phyloP scores from a whole-genome alignment of 31 red algal species.

The Odonthalia washingtoniensis region DNA sequence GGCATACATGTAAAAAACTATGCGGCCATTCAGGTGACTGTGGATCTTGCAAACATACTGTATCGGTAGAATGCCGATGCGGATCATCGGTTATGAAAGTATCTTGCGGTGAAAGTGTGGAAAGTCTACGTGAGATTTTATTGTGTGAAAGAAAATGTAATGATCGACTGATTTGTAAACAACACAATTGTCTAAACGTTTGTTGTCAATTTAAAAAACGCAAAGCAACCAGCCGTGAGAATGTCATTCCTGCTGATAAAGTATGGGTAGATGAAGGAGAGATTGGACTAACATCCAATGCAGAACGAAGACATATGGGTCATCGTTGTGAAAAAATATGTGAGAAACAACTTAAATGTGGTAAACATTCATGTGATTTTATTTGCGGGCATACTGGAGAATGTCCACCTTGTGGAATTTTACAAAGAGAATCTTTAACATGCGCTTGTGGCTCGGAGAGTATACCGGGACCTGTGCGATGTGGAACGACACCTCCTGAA shows the following conservation, averaged over 20 bases:
- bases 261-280: slow-evolving; percentile 19
- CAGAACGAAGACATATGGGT: slow-evolving; percentile 47
- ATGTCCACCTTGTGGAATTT: slow-evolving; percentile 80
- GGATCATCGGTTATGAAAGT: slow-evolving; percentile 51
- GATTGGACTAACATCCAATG: slow-evolving; percentile 12
- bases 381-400: slow-evolving; percentile 70
- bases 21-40: slow-evolving; percentile 78
- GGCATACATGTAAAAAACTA: slow-evolving; percentile 56
- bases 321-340: slow-evolving; percentile 62
- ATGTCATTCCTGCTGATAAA: slow-evolving; percentile 39
- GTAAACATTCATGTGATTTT: slow-evolving; percentile 68
- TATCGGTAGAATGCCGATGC: slow-evolving; percentile 55
- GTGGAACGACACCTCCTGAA: slow-evolving; percentile 63
- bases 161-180: slow-evolving; percentile 58
- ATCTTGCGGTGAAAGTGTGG: slow-evolving; percentile 37
- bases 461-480: slow-evolving; percentile 63
- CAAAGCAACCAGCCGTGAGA: slow-evolving; percentile 28
- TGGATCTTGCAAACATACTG: slow-evolving; percentile 46
- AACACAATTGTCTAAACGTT: slow-evolving; percentile 57
- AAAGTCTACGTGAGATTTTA: slow-evolving; percentile 42
- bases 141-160: slow-evolving; percentile 68
- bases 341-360: slow-evolving; percentile 56
- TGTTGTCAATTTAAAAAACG: slow-evolving; percentile 72
- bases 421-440: slow-evolving; percentile 52
- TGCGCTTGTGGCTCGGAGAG: slow-evolving; percentile 72